Conservation (phyloP, 1,139 yeast species). For the Arxiozyma bovina region DNA sequence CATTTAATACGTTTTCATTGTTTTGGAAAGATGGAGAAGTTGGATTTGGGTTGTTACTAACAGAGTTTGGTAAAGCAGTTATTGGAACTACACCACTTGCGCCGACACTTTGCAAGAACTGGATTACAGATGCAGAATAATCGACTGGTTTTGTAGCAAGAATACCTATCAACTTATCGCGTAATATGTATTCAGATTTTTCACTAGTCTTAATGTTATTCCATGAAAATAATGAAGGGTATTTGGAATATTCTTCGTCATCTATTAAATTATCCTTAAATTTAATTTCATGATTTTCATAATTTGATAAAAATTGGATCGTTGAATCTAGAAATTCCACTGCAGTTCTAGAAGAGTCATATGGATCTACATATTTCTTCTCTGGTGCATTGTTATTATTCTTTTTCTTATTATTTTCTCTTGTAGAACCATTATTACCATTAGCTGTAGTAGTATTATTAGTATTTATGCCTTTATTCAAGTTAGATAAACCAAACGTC, state of each 20-base stretch:
- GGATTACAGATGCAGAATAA: slow-evolving; percentile 26
- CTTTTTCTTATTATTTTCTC: slow-evolving; percentile 12
- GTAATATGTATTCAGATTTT: slow-evolving; percentile 24
- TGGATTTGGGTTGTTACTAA: slow-evolving; percentile 15
- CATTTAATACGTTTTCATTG: neutral
- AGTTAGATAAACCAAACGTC: neutral
- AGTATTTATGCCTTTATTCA: slow-evolving; percentile 5
- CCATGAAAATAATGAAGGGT: slow-evolving; percentile 40
- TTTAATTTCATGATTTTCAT: slow-evolving; percentile 28
- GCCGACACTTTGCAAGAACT: slow-evolving; percentile 23
- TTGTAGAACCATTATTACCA: slow-evolving; percentile 1
- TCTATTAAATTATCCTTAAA: slow-evolving; percentile 33
- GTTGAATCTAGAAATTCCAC: slow-evolving; percentile 33
- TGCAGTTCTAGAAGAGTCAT: slow-evolving; percentile 30
- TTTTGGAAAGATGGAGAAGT: slow-evolving; percentile 21
- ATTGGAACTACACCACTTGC: slow-evolving; percentile 2
- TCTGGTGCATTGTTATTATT: slow-evolving; percentile 26
- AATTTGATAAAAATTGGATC: slow-evolving; percentile 26
- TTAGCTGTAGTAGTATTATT: slow-evolving; percentile 6
- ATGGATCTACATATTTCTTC: slow-evolving; percentile 27
- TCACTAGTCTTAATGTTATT: slow-evolving; percentile 25
- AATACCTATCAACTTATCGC: slow-evolving; percentile 29
- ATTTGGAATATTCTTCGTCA: slow-evolving; percentile 30
- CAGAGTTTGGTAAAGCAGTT: neutral
- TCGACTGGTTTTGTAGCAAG: slow-evolving; percentile 30